These are phyloP conservation scores for Bryopsis sp. DNA, from an alignment of 139 green algal species.

Conservation along the genomic window DNA sequence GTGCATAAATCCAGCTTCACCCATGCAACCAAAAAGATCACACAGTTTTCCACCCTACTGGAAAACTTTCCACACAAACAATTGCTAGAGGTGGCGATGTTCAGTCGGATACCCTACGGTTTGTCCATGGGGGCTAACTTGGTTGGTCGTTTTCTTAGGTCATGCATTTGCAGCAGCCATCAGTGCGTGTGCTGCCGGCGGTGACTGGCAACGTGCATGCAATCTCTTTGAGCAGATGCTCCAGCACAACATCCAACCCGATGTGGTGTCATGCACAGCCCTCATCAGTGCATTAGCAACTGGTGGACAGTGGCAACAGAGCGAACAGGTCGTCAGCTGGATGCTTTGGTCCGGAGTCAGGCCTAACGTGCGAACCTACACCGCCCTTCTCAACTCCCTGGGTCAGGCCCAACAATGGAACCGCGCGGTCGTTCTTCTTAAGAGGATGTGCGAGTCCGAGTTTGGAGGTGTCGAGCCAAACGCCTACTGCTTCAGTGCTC, in stretches of 20 bases:
- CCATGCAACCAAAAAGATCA: no score
- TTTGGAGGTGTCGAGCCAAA: constrained; percentile 66
- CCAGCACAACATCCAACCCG: constrained; percentile 49
- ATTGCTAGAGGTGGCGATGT: no score
- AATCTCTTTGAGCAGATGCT: constrained; percentile 80
- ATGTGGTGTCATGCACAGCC: constrained; percentile 83
- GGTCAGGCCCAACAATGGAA: constrained; percentile 61
- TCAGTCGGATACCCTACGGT: no score
- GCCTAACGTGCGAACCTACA: constrained; percentile 80
- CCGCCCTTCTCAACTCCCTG: constrained; percentile 64
- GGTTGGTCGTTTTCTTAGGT: constrained; percentile 28
- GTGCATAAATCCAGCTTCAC: no score
- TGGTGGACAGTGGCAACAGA: constrained; percentile 60
- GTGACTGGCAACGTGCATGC: constrained; percentile 61
- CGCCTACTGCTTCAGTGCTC: constrained; percentile 69
- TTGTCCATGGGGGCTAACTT: no score
- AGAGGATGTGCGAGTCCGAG: constrained; percentile 46
- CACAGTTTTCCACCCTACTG: no score
- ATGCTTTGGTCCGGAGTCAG: constrained; percentile 47
- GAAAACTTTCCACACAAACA: no score
- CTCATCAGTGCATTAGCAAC: constrained; percentile 72
- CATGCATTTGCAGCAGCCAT: constrained; percentile 80
- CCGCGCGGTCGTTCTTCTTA: constrained; percentile 49
- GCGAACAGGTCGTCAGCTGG: constrained; percentile 51
- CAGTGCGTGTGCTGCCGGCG: constrained; percentile 59